Evolutionary conservation across 208 protist species (phyloP).

Genomic region (Borovskyia barvae): DNA sequence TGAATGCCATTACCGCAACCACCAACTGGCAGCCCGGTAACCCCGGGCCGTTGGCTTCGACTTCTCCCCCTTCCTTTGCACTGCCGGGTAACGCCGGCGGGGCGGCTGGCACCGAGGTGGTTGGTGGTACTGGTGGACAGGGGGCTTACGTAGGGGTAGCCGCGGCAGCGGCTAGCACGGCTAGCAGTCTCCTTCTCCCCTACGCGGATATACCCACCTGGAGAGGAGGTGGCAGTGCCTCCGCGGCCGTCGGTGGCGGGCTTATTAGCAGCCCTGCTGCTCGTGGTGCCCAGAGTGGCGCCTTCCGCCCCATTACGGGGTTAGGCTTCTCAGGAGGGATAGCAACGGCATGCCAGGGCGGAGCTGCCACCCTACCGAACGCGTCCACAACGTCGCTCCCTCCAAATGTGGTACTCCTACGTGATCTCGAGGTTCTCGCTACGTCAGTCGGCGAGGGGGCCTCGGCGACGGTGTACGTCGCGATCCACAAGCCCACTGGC

Average conservation of each 20-base stretch:
- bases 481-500: conserved; percentile 63
- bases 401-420: conserved; percentile 52
- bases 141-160: no score
- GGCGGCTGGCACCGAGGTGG: no score
- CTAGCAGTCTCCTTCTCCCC: conserved; percentile 33
- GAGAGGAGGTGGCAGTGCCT: conserved; percentile 14
- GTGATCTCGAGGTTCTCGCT: conserved; percentile 47
- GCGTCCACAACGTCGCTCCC: conserved; percentile 12
- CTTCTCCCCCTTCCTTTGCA: no score
- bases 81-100: no score
- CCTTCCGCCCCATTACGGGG: background rate
- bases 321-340: background rate
- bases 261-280: conserved; percentile 9
- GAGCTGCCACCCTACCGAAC: background rate
- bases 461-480: conserved; percentile 70
- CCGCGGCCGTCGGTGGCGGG: background rate
- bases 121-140: no score
- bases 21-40: conserved; percentile 4
- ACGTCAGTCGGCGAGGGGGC: conserved; percentile 60
- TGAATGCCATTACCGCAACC: no score
- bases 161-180: no score
- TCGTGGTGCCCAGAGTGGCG: background rate
- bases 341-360: background rate
- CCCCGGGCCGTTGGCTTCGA: background rate
- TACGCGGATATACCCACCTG: conserved; percentile 32